phyloP scores from a whole-genome alignment of 352 stramenopile species.

The Phytophthora sp. region DNA sequence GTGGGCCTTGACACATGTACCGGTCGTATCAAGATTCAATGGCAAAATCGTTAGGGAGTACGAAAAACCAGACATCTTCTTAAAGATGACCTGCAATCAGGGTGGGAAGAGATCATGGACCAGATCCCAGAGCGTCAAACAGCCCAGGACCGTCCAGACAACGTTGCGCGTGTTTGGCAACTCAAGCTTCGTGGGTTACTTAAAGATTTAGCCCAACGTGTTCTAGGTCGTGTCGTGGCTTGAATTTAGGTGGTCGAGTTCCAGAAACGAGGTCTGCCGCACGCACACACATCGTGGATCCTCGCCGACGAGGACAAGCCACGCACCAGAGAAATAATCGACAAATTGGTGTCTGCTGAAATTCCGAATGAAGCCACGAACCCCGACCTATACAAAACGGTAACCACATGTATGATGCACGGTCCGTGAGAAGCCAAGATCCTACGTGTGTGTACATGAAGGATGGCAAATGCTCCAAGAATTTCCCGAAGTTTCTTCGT shows the following conservation, averaged over 20 bases:
- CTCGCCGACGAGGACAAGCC: too few species aligned
- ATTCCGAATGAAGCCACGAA: neutral
- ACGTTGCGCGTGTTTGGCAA: neutral
- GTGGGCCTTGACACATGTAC: neutral
- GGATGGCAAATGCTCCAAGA: constrained; percentile 38
- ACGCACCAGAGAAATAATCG: too few species aligned
- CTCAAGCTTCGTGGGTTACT: neutral
- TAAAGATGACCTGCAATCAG: neutral
- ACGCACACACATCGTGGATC: too few species aligned
- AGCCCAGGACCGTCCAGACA: neutral
- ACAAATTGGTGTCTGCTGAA: neutral
- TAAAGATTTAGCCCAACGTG: neutral
- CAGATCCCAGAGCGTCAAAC: neutral
- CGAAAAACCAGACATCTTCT: neutral
- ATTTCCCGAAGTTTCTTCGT: constrained; percentile 24
- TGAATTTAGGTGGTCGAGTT: neutral
- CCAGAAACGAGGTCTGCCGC: neutral
- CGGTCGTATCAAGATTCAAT: neutral
- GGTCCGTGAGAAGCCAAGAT: constrained; percentile 7
- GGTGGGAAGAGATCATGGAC: too few species aligned
- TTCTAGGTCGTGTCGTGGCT: neutral
- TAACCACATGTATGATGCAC: constrained; percentile 25
- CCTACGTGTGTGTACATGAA: constrained; percentile 23
- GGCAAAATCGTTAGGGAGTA: neutral
- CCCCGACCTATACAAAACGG: neutral